Evolutionary conservation across 768 basidiomycete species (phyloP).

Genomic region (Gymnopilus dilepis): DNA sequence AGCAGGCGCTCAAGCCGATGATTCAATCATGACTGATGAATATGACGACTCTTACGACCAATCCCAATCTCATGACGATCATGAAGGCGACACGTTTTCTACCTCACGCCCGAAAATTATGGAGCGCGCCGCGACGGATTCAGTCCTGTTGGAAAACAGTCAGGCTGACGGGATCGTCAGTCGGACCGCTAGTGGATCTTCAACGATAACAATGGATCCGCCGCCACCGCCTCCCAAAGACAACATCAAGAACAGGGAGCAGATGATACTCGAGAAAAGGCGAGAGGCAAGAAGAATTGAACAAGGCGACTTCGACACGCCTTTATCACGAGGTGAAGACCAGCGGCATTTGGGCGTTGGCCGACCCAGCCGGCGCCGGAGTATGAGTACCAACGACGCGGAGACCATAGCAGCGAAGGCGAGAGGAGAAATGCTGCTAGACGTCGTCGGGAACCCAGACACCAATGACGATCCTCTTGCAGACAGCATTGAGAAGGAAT

Average conservation of each 20-base stretch:
- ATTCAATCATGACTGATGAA: conserved; percentile 48
- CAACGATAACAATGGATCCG: conserved; percentile 38
- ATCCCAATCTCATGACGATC: conserved; percentile 29
- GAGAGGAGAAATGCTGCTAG: conserved; percentile 43
- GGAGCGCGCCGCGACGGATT: conserved; percentile 59
- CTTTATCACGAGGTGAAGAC: conserved; percentile 20
- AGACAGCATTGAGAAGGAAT: conserved; percentile 76
- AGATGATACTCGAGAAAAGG: conserved; percentile 72
- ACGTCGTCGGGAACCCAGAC: conserved; percentile 38
- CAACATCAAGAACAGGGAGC: conserved; percentile 68
- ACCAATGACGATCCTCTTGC: conserved; percentile 58
- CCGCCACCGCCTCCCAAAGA: conserved; percentile 67
- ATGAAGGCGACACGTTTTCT: conserved; percentile 19
- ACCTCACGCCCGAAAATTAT: conserved; percentile 36
- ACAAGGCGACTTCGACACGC: conserved; percentile 27
- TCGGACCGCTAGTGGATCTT: conserved; percentile 49
- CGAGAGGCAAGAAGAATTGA: conserved; percentile 64
- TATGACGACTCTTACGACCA: conserved; percentile 45
- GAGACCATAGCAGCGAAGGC: conserved; percentile 47
- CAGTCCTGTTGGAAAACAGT: conserved; percentile 42
- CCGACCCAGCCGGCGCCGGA: conserved; percentile 66
- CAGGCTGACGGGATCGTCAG: conserved; percentile 42
- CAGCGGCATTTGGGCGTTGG: conserved; percentile 43
- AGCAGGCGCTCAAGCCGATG: conserved; percentile 42
- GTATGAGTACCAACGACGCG: conserved; percentile 81